Base-by-base conservation (phyloP, 2,329 filamentous ascomycete species). In the Tympanopsis confertula region DNA sequence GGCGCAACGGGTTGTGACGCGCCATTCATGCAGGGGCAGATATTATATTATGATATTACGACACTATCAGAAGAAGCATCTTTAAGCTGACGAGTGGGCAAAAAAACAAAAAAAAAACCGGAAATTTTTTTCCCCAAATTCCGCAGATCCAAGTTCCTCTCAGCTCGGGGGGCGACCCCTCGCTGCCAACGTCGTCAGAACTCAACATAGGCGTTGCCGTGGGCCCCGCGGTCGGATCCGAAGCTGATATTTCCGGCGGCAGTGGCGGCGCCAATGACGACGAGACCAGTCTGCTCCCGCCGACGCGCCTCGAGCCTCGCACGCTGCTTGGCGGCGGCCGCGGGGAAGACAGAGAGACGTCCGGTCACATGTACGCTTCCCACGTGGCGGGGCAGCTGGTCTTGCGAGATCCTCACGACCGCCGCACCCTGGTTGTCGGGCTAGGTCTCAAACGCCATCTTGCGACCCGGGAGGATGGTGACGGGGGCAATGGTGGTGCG, bases 361-460 rank as follows among this genome's bases (percentile, higher is more conserved):
- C 91, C 4, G 89, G 86, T 1, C 88, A 95, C 56, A 73, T 95
- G 2, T 82, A 93, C 51, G 88, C 88, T 3, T 85, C 85, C 32
- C 89, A 95, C 51, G 81, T 96, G 45, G 91, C 82, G 4, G 93
- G 80, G 50, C 74, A 82, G 28, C 72, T 98, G 41, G 69, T 79
- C 14, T 74, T 81, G 42, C 78, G 78, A 44, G 70, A 83, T 38
- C 78, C 86, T 1, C 66, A 77, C 35, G 74, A 80, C 44, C 63
- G 62, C 39, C 65, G 78, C 30, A 78, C 66, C 2, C 54, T 82
- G n/a, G 59, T 82, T 7, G 55, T 82, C 3, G 78, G 77, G 0
- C 57, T 82, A 7, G 78, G 78, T 1, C 47, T 82, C 7, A 7
- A n/a, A n/a, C 7, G 7, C 22, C 22, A n/a, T 10, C 22, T n/a